Conservation (phyloP, 768 basidiomycete genomes). For the Ephemerocybe angulata region DNA sequence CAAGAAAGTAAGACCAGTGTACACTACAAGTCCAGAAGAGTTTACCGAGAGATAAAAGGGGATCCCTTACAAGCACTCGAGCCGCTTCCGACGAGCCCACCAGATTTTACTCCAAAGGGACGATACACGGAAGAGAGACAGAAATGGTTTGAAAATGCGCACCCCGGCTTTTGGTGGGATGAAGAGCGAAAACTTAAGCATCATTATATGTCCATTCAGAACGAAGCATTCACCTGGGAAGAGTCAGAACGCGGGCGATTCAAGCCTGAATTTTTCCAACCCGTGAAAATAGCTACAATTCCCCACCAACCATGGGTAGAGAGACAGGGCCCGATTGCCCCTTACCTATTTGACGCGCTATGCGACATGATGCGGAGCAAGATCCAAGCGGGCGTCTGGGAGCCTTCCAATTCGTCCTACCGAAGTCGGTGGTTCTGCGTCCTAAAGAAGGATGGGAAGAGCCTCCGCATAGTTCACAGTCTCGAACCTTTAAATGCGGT, state of each 20-base stretch:
- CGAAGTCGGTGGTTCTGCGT: slow-evolving; percentile 38
- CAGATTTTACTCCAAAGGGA: slow-evolving; percentile 18
- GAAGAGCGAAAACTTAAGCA: slow-evolving; percentile 18
- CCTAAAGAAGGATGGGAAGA: slow-evolving; percentile 30
- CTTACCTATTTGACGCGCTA: slow-evolving; percentile 10
- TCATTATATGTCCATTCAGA: slow-evolving; percentile 8
- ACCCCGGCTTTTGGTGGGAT: slow-evolving; percentile 15
- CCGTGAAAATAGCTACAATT: slow-evolving; percentile 10
- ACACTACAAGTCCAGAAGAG: slow-evolving; percentile 23
- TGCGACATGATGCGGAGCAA: slow-evolving; percentile 20
- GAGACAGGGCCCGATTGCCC: slow-evolving; percentile 11
- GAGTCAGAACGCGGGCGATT: slow-evolving; percentile 15
- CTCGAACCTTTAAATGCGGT: slow-evolving; percentile 34
- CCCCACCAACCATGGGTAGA: slow-evolving; percentile 11
- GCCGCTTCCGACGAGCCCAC: slow-evolving; percentile 14
- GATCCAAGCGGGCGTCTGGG: slow-evolving; percentile 32
- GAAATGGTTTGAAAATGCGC: slow-evolving; percentile 18
- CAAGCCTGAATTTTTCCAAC: slow-evolving; percentile 15
- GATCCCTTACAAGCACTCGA: slow-evolving; percentile 24
- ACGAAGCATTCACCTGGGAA: slow-evolving; percentile 18
- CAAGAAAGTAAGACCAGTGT: slow-evolving; percentile 22
- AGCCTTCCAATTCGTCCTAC: slow-evolving; percentile 26
- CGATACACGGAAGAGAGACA: slow-evolving; percentile 22
- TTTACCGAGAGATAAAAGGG: slow-evolving; percentile 22
- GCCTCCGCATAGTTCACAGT: slow-evolving; percentile 29